Percentiles rank a stretch among this genome's conserved stretches.
These are phyloP conservation scores for Debaryomyces prosopidis DNA, from an alignment of 805 yeast species.

Conservation along the genomic window DNA sequence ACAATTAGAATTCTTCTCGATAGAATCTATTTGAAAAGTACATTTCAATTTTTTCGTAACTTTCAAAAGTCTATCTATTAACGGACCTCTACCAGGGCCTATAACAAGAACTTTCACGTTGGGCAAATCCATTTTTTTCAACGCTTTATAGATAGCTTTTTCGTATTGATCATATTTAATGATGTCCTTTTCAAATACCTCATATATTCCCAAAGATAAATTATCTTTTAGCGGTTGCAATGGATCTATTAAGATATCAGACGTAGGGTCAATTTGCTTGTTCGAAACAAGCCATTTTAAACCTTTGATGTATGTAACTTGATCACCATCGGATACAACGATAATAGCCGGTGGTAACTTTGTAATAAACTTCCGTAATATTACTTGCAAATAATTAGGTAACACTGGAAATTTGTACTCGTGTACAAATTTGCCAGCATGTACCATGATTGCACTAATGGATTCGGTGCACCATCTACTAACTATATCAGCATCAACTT, in stretches of 20 bases:
- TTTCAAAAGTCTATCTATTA: conserved; percentile 47
- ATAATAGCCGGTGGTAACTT: background rate
- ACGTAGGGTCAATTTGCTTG: conserved; percentile 2
- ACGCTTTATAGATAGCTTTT: conserved; percentile 59
- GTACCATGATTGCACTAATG: background rate
- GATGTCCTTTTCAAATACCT: conserved; percentile 68
- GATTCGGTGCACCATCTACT: conserved; percentile 1
- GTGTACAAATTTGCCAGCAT: background rate
- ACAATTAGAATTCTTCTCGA: conserved; percentile 75
- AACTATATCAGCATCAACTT: background rate
- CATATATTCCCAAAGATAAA: conserved; percentile 61
- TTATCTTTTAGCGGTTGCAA: conserved; percentile 68
- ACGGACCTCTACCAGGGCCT: conserved; percentile 90
- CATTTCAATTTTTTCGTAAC: background rate
- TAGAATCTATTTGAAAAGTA: conserved; percentile 37
- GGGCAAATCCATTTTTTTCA: conserved; percentile 23
- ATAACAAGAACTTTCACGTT: conserved; percentile 50
- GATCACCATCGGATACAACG: background rate
- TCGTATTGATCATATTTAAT: conserved; percentile 71
- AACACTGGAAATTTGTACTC: background rate
- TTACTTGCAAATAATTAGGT: background rate
- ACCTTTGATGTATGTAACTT: background rate
- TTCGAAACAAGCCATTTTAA: conserved; percentile 1
- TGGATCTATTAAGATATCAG: conserved; percentile 44
- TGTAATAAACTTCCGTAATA: background rate